Evolutionary conservation across 331 rosid genomes (phyloP).

Genomic region (Ulmus americana): DNA sequence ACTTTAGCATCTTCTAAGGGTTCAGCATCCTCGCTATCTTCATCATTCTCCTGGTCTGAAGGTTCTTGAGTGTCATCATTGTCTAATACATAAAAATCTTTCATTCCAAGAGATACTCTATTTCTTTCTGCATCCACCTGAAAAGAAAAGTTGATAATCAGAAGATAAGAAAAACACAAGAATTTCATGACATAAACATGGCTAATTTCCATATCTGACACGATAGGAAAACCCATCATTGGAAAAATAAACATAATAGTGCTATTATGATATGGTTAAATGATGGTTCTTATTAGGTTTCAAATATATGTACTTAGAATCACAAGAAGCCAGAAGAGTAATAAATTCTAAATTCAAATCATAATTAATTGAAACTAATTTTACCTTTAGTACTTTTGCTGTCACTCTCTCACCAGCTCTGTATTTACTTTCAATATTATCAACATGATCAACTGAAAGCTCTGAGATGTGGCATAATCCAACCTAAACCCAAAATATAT

Average conservation of each 20-base stretch:
- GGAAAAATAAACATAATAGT: background rate
- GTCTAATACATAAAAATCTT: slow-evolving; percentile 43
- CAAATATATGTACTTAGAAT: background rate
- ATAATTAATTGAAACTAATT: background rate
- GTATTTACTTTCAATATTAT: slow-evolving; percentile 51
- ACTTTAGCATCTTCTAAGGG: slow-evolving; percentile 21
- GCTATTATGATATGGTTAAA: background rate
- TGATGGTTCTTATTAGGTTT: background rate
- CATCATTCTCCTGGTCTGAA: slow-evolving; percentile 38
- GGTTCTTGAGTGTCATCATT: slow-evolving; percentile 23
- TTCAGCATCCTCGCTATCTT: slow-evolving; percentile 22
- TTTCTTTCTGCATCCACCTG: slow-evolving; percentile 71
- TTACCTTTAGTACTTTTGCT: slow-evolving; percentile 78
- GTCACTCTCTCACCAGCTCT: slow-evolving; percentile 67
- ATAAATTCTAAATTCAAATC: background rate
- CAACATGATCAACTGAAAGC: slow-evolving; percentile 58
- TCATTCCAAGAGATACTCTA: slow-evolving; percentile 88
- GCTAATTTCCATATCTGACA: background rate
- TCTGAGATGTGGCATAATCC: slow-evolving; percentile 87
- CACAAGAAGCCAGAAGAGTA: background rate
- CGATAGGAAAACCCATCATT: too few species aligned
- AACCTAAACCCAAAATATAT: slow-evolving; percentile 41
- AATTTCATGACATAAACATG: slow-evolving; percentile 12
- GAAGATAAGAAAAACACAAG: slow-evolving; percentile 11
- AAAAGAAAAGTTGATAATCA: slow-evolving; percentile 7